Conservation (phyloP, 129 eudicot species). For the Smallanthus sonchifolius region DNA sequence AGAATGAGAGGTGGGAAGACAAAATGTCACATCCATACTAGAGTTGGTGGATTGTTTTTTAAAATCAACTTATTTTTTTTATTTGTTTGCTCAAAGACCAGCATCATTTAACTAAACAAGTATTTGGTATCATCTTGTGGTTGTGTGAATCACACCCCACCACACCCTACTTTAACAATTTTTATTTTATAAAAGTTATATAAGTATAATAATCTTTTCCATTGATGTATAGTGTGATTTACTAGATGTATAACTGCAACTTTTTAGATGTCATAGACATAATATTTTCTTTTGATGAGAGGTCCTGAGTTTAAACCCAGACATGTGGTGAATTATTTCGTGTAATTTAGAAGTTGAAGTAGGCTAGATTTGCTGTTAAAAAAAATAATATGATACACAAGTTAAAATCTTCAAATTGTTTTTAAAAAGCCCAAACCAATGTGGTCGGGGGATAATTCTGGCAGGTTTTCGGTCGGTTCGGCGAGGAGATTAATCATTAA, state of each 20-base stretch:
- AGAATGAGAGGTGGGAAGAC: slow-evolving; percentile 25
- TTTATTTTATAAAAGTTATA: background rate
- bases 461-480: too few species aligned
- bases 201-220: background rate
- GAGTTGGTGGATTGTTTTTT: slow-evolving; percentile 31
- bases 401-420: too few species aligned
- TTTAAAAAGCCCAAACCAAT: too few species aligned
- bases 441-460: too few species aligned
- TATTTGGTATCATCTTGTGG: slow-evolving; percentile 3
- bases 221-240: background rate
- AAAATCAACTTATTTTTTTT: background rate
- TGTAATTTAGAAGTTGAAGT: too few species aligned
- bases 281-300: too few species aligned
- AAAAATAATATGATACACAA: too few species aligned
- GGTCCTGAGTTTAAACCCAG: too few species aligned
- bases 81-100: background rate
- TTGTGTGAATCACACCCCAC: slow-evolving; percentile 16
- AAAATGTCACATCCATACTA: slow-evolving; percentile 25
- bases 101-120: background rate
- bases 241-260: background rate
- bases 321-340: too few species aligned
- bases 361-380: too few species aligned
- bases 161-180: background rate
- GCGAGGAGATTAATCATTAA: too few species aligned
- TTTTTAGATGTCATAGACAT: too few species aligned